Base-by-base conservation (phyloP, 805 yeast species). In the Suhomyces vadensis region DNA sequence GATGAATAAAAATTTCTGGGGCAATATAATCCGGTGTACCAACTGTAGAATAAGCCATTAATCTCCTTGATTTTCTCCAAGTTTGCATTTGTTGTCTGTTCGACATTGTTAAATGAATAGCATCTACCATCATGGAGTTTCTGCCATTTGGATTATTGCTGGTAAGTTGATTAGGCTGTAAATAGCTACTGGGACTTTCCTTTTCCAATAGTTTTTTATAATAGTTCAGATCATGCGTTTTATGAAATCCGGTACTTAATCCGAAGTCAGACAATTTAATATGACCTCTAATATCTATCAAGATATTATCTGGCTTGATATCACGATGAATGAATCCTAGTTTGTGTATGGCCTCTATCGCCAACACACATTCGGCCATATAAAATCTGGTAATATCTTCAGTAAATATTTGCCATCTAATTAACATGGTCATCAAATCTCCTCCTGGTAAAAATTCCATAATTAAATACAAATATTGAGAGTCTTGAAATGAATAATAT, bases 11-110 rank as follows among this genome's bases (percentile, higher is more conserved):
- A 48, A 90, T 91, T 62, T 90, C 97, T 0, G 97, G 97, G 1
- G 97, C 97, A 64, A 90, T 90, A 62, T 90, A 90, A 64, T 90
- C 97, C 0, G 97, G 97, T 0, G 97, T 90, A 37, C 97, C 97
- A 23, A 90, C 97, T 0, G 97, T 91, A 6, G 96, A 88, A 60
- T 90, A 90, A 1, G 97, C 97, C 96, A 91, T 89, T 43, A 90
- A 65, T 51, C 97, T 77, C 54, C 97, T 75, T 13, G 92, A 83
- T 63, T 89, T 88, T 58, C 97, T 78, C 97, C 97, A 90, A 1
- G 97, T 90, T 66, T 91, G 95, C 77, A 91, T 87, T 63, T 90
- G 96, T 62, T 89, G 96, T 50, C 94, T 80, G 61, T 91, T 91
- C 4, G 97, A 85, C 85, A 94, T 89, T 2, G 99, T 94, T 64